A percentile compares a stretch with the other conserved stretches of the same genome.
Evolutionary conservation across 495 filamentous ascomycete species (phyloP).

Genomic region (Oidiodendron maius): DNA sequence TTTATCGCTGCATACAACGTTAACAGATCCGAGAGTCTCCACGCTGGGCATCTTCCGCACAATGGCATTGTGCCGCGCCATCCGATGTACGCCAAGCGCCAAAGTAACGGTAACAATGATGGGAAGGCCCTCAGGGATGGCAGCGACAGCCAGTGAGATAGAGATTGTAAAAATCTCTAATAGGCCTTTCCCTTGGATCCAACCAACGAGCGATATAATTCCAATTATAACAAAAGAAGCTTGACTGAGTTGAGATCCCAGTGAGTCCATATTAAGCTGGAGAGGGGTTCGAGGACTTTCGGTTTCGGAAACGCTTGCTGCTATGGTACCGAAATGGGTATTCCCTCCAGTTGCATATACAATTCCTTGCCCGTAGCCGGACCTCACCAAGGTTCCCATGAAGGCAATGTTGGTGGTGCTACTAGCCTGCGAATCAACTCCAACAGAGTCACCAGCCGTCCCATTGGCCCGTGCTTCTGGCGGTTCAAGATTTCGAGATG

Average conservation of each 20-base stretch:
- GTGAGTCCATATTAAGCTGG: conserved; percentile 92
- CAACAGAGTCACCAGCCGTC: conserved; percentile 56
- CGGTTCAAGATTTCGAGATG: conserved; percentile 27
- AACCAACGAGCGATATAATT: conserved; percentile 82
- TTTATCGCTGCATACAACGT: conserved; percentile 98
- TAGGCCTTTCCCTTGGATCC: conserved; percentile 80
- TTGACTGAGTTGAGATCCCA: conserved; percentile 91
- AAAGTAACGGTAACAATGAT: conserved; percentile 98
- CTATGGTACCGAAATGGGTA: conserved; percentile 96
- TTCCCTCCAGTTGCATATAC: conserved; percentile 89
- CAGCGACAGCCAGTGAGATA: conserved; percentile 92
- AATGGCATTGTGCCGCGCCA: conserved; percentile 90
- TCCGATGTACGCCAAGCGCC: conserved; percentile 87
- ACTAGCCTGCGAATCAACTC: conserved; percentile 50
- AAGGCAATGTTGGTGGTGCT: conserved; percentile 76
- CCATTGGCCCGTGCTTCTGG: conserved; percentile 54
- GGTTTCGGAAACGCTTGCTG: conserved; percentile 83
- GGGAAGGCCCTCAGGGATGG: conserved; percentile 93
- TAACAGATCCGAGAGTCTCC: conserved; percentile 95
- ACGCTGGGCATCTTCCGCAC: conserved; percentile 93
- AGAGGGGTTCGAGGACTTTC: conserved; percentile 91
- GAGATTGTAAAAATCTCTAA: conserved; percentile 98
- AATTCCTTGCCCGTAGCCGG: conserved; percentile 91
- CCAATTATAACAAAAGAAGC: conserved; percentile 93
- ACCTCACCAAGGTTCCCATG: conserved; percentile 96